Percentiles rank a stretch among this genome's conserved stretches.
Evolutionary conservation across 2,329 filamentous ascomycete genomes (phyloP).

Genomic region (Metarhizium rileyi): DNA sequence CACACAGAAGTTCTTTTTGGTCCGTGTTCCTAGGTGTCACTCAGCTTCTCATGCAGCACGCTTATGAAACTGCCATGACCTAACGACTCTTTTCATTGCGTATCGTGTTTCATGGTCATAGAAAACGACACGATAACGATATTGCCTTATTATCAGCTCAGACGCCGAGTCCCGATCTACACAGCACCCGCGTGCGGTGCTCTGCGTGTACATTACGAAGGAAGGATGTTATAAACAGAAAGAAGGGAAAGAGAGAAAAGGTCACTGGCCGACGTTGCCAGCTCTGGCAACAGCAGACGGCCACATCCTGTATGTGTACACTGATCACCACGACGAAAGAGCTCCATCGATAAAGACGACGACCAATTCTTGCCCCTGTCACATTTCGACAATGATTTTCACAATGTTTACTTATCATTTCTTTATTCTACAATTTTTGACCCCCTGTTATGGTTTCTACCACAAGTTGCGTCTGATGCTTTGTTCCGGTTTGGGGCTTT

Average conservation of each 20-base stretch:
- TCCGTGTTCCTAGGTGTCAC: conserved; percentile 14
- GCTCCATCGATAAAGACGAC: conserved; percentile 19
- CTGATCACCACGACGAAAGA: conserved; percentile 16
- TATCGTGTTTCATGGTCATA: conserved; percentile 22
- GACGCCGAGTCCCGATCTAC: conserved; percentile 14
- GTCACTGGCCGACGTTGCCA: conserved; percentile 3
- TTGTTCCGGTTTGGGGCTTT: conserved; percentile 1
- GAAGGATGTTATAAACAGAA: conserved; percentile 14
- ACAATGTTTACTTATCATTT: conserved; percentile 1
- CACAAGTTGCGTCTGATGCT: neutral
- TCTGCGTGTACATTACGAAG: conserved; percentile 26
- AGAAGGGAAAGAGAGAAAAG: conserved; percentile 8
- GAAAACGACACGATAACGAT: conserved; percentile 9
- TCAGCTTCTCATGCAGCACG: conserved; percentile 21
- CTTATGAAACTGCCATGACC: conserved; percentile 29
- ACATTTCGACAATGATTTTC: conserved; percentile 6
- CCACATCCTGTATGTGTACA: conserved; percentile 24
- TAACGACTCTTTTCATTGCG: conserved; percentile 29
- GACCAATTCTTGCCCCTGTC: conserved; percentile 13
- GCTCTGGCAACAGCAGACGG: conserved; percentile 8
- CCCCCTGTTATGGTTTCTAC: conserved; percentile 11
- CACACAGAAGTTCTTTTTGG: conserved; percentile 10
- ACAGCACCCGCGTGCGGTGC: conserved; percentile 17
- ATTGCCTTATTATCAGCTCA: conserved; percentile 15
- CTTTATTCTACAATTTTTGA: conserved; percentile 11